Base-by-base conservation (phyloP, 371 early-diverging fungal species). In the Homolaphlyctis polyrhiza region DNA sequence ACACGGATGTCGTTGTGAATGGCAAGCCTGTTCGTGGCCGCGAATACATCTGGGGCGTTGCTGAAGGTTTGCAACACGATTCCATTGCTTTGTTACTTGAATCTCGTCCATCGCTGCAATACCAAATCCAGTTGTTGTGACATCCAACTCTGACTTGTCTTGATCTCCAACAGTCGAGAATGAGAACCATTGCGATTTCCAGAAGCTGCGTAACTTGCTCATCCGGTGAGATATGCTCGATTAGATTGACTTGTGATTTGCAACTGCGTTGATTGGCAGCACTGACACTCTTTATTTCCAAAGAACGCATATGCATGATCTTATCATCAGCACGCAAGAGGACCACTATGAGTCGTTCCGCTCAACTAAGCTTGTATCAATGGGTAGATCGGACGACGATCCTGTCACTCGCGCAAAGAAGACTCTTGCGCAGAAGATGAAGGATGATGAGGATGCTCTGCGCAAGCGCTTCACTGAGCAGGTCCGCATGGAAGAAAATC, bases 11-110 rank as follows among this genome's bases (percentile, higher is more conserved):
- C 51, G 73, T 80, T 51, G 90, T 71, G 23, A 71, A 89, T 66
- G 94, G 94, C 18, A 81, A 89, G 21, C 75, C 79, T 35, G 92
- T 92, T 58, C 89, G 90, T 47, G 98, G 96, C 39, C 83, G 98
- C 39, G 86, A 93, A 70, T 97, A 95, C 78, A 79, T 88, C 2
- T 97, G 98, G 98, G 98, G 98, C 60, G 87, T 91, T 57, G 90
- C 92, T 14, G 92, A 93, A 71, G 76, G 75, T 75, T 54, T 16
- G 47, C 57, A 0, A 30, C 23, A n/a, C 47, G 58, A 25, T 25
- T 57, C 8, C 18, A 8, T 27, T 13, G 30, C 48, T 23, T 59
- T 16, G 50, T 57, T 25, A 30, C n/a, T 27, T 28, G 36, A 57
- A 57, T 5, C 35, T 14, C 54, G 16, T 14, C n/a, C n/a, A n/a